Evolutionary conservation across 768 basidiomycete genomes (phyloP).

Genomic region (Suillus tomentosus): DNA sequence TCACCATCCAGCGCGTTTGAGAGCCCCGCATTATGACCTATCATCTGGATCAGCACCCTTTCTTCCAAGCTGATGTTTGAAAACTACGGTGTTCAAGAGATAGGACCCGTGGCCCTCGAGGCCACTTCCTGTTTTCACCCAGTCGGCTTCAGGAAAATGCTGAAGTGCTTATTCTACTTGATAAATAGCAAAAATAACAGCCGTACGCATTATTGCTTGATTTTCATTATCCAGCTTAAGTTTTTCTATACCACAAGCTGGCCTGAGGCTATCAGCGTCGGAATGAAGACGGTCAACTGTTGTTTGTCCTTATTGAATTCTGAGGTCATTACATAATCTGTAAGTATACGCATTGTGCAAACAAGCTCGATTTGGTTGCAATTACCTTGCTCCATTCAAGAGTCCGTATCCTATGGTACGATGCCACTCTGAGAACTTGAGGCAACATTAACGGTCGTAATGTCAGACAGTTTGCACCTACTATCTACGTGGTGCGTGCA

Average conservation of each 20-base stretch:
- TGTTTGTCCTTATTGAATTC: slow-evolving; percentile 23
- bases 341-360: slow-evolving; percentile 13
- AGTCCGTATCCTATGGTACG: slow-evolving; percentile 2
- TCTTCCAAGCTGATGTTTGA: neutral
- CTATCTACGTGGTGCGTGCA: slow-evolving; percentile 64
- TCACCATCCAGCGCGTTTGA: neutral
- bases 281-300: neutral
- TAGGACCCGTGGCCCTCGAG: neutral
- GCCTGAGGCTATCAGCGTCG: too few species aligned
- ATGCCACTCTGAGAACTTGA: neutral
- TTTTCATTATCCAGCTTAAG: too few species aligned
- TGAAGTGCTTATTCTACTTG: too few species aligned
- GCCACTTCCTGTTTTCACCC: too few species aligned
- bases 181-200: too few species aligned
- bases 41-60: neutral
- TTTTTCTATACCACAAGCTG: too few species aligned
- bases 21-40: neutral
- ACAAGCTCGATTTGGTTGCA: slow-evolving; percentile 8
- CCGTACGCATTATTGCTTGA: too few species aligned
- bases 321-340: slow-evolving; percentile 13
- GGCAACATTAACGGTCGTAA: slow-evolving; percentile 1
- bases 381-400: neutral
- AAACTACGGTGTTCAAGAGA: neutral
- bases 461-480: slow-evolving; percentile 59
- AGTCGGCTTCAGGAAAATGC: too few species aligned